Conservation (phyloP, 345 rosid species). For the Limnanthes douglasii region DNA sequence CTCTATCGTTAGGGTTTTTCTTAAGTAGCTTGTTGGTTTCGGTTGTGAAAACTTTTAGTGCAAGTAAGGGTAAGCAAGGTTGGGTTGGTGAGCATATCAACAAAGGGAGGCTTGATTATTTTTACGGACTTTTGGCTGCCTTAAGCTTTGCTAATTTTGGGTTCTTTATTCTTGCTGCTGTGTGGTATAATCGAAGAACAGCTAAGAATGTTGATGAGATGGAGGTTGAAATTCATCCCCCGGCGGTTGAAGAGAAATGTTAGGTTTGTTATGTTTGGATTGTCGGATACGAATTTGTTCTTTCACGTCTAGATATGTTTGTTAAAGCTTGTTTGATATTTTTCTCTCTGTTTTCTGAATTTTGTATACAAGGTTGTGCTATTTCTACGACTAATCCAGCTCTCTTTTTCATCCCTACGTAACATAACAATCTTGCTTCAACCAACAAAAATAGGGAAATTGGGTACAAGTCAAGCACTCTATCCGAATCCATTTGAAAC, state of each 20-base stretch:
- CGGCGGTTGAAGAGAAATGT: constrained; percentile 17
- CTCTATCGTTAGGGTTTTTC: constrained; percentile 48
- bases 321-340: too few relatives aligned
- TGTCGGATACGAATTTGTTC: too few relatives aligned
- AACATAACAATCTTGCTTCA: too few relatives aligned
- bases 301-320: too few relatives aligned
- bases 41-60: constrained; percentile 25
- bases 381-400: too few relatives aligned
- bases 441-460: too few relatives aligned
- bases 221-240: not conserved
- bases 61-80: constrained; percentile 18
- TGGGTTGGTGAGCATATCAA: constrained; percentile 47
- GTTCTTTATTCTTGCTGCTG: constrained; percentile 21
- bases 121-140: constrained; percentile 35
- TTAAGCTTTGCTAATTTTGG: constrained; percentile 32
- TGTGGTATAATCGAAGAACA: constrained; percentile 25
- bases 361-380: too few relatives aligned
- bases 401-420: too few relatives aligned
- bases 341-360: too few relatives aligned
- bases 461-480: too few relatives aligned
- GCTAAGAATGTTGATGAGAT: constrained; percentile 6
- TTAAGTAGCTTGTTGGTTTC: constrained; percentile 44
- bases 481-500: too few relatives aligned
- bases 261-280: too few relatives aligned
- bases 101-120: constrained; percentile 44